Conservation (phyloP, 371 early-diverging fungal species). For the Zychaea mexicana region DNA sequence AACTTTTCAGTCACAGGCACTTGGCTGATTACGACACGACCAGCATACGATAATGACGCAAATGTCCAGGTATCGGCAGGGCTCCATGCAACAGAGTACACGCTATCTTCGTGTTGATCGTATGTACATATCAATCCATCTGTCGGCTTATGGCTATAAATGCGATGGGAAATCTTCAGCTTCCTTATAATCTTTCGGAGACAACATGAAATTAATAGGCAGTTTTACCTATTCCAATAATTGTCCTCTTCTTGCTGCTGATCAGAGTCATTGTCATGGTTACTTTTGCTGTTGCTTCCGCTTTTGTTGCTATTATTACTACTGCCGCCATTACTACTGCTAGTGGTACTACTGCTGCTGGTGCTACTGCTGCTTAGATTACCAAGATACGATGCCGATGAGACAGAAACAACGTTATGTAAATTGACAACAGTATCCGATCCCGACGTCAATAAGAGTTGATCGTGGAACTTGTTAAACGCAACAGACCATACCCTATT, state of each 20-base stretch:
- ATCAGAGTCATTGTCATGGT: not conserved
- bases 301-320: constrained; percentile 16
- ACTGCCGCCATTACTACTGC: constrained; percentile 22
- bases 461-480: constrained; percentile 89
- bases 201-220: not conserved
- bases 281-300: constrained; percentile 28
- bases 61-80: constrained; percentile 92
- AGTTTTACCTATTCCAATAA: constrained; percentile 20
- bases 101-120: constrained; percentile 93
- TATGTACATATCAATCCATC: constrained; percentile 85
- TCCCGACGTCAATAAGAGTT: constrained; percentile 81
- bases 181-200: not conserved
- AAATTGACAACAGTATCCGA: constrained; percentile 87
- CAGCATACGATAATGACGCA: constrained; percentile 92
- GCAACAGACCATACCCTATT: constrained; percentile 81
- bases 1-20: constrained; percentile 91
- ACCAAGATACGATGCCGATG: constrained; percentile 68
- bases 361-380: constrained; percentile 19
- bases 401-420: constrained; percentile 80
- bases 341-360: not conserved
- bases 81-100: constrained; percentile 90
- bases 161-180: not conserved
- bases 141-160: constrained; percentile 50
- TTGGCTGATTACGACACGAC: constrained; percentile 84
- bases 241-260: constrained; percentile 25